Percentiles rank a stretch among this genome's conserved stretches.
Conservation (phyloP, 805 yeast genomes). For the Kockiozyma suomiensis region DNA sequence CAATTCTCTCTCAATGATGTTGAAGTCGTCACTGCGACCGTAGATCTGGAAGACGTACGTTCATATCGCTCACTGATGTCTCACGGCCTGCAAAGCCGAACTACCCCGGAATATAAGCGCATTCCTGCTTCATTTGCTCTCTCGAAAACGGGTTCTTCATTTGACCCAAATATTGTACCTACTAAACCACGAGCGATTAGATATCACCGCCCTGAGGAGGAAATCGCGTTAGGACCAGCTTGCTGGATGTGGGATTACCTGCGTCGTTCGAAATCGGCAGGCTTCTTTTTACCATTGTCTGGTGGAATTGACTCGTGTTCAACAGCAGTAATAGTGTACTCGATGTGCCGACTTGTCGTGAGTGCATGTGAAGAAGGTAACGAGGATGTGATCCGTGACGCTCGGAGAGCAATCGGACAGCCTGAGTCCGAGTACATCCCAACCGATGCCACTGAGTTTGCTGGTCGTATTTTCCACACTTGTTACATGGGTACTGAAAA, state of each 20-base stretch:
- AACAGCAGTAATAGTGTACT: slow-evolving; percentile 89
- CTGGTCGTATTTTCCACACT: slow-evolving; percentile 77
- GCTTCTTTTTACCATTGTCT: slow-evolving; percentile 88
- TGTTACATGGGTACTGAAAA: slow-evolving; percentile 95
- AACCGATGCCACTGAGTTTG: slow-evolving; percentile 69
- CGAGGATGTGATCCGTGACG: slow-evolving; percentile 73
- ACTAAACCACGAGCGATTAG: slow-evolving; percentile 53
- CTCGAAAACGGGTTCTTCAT: slow-evolving; percentile 60
- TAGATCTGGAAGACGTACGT: slow-evolving; percentile 89
- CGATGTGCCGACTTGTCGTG: slow-evolving; percentile 88
- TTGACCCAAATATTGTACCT: slow-evolving; percentile 66
- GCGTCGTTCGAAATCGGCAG: slow-evolving; percentile 86
- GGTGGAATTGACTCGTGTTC: slow-evolving; percentile 99
- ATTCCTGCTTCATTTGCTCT: slow-evolving; percentile 59
- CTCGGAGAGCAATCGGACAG: slow-evolving; percentile 64
- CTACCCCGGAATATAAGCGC: slow-evolving; percentile 49
- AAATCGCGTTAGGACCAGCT: slow-evolving; percentile 97
- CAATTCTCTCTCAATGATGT: slow-evolving; percentile 91
- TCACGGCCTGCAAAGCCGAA: slow-evolving; percentile 69
- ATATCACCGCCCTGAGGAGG: slow-evolving; percentile 88
- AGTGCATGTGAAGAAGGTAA: slow-evolving; percentile 63
- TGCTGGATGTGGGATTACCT: slow-evolving; percentile 99
- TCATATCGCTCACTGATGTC: slow-evolving; percentile 75
- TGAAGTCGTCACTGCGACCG: slow-evolving; percentile 93
- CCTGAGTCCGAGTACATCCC: slow-evolving; percentile 64